Percentiles rank a stretch among this genome's conserved stretches.
Evolutionary conservation across 2,329 filamentous ascomycete genomes (phyloP).

Genomic region (Aspergillus brasiliensis): DNA sequence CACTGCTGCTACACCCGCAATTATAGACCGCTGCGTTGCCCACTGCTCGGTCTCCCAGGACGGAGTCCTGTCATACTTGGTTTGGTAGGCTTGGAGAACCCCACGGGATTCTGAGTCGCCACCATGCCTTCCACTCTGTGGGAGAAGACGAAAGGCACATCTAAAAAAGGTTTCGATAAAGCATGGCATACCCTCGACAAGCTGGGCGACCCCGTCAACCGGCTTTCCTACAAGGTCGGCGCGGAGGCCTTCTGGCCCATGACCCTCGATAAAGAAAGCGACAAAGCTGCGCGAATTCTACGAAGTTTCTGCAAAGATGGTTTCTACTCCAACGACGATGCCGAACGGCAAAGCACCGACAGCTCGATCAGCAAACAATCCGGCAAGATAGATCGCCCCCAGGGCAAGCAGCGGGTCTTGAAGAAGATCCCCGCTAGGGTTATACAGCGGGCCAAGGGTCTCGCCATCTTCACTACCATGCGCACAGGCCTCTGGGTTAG

Average conservation of each 20-base stretch:
- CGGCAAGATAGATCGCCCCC: conserved; percentile 55
- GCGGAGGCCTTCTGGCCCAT: conserved; percentile 84
- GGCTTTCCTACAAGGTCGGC: conserved; percentile 77
- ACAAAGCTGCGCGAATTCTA: conserved; percentile 86
- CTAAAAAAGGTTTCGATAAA: conserved; percentile 72
- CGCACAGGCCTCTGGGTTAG: conserved; percentile 89
- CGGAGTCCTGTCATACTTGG: conserved; percentile 2
- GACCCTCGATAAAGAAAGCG: conserved; percentile 81
- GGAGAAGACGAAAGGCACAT: conserved; percentile 54
- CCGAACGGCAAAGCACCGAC: conserved; percentile 42
- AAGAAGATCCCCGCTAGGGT: conserved; percentile 87
- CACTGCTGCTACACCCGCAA: neutral
- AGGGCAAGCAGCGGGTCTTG: conserved; percentile 64
- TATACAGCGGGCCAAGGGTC: conserved; percentile 83
- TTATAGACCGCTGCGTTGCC: conserved; percentile 13
- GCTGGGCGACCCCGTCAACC: conserved; percentile 75
- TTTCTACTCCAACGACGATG: conserved; percentile 64
- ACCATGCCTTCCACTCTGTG: conserved; percentile 57
- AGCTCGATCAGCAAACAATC: conserved; percentile 25
- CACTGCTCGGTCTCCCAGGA: neutral
- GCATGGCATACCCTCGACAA: conserved; percentile 69
- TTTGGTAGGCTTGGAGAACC: neutral
- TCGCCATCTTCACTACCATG: conserved; percentile 96
- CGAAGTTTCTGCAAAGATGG: conserved; percentile 87
- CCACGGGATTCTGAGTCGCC: conserved; percentile 7